Percentiles rank a stretch among this genome's conserved stretches.
phyloP scores from a whole-genome alignment of 345 rosid species.

The Hibiscus mutabilis region DNA sequence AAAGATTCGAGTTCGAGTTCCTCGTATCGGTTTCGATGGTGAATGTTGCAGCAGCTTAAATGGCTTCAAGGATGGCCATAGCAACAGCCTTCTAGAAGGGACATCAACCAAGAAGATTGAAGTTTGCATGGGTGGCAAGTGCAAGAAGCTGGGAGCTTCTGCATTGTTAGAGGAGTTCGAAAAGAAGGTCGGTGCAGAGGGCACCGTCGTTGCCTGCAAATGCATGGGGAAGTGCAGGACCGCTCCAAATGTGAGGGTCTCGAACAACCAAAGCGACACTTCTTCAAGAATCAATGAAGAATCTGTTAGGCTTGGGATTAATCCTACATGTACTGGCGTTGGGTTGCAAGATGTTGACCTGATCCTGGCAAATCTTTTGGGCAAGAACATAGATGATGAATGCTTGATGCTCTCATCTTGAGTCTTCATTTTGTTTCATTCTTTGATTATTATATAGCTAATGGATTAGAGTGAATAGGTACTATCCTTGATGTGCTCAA shows the following conservation, averaged over 20 bases:
- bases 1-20: background rate
- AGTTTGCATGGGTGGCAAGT: slow-evolving; percentile 76
- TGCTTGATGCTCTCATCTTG: slow-evolving; percentile 1
- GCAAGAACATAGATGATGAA: slow-evolving; percentile 8
- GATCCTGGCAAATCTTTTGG: slow-evolving; percentile 41
- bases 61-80: background rate
- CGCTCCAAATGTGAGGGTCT: slow-evolving; percentile 58
- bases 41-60: background rate
- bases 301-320: slow-evolving; percentile 29
- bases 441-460: background rate
- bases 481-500: background rate
- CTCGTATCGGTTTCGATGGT: background rate
- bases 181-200: slow-evolving; percentile 39
- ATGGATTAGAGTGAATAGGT: background rate
- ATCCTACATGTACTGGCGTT: slow-evolving; percentile 56
- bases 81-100: background rate
- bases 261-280: slow-evolving; percentile 12
- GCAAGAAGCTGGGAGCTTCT: slow-evolving; percentile 54
- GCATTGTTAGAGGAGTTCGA: slow-evolving; percentile 52
- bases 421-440: background rate
- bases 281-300: slow-evolving; percentile 5
- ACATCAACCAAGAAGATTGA: slow-evolving; percentile 37
- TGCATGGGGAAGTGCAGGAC: slow-evolving; percentile 74
- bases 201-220: slow-evolving; percentile 58
- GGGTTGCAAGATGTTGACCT: slow-evolving; percentile 55